Evolutionary conservation across 768 basidiomycete species (phyloP), one percentile per base, ranked within the genome.

Genomic region (Boletus edulis): DNA sequence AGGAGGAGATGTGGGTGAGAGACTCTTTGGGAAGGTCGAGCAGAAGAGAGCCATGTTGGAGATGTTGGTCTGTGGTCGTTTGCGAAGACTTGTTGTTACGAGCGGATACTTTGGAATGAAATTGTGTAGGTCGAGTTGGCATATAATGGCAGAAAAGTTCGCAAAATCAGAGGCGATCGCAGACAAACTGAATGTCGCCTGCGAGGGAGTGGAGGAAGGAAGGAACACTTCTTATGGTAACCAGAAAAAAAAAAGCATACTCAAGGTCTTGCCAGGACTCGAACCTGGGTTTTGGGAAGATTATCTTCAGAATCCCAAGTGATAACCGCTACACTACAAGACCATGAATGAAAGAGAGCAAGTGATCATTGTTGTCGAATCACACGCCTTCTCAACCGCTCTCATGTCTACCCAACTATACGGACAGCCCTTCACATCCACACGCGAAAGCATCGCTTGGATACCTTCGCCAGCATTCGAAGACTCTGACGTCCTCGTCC

Each of bases 1-100:
- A 82, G 10, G 87, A 78, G 11, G 89, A 88, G 72, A 92, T 79
- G 52, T 87, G 86, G 32, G 84, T 83, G 72, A 92, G 86, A 29
- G 84, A 86, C 63, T 92, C 90, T 45, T 75, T 65, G 42, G 90
- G 89, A 49, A 89, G 62, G 60, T 73, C 73, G 65, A 84, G 79
- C 46, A 76, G 68, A 46, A 64, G 41, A 65, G 63, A 75, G 81
- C 84, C 86, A 87, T 78, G 64, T 71, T 83, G 78, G 67, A 39
- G 54, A 50, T 55, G 59, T 58, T 68, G 56, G 58, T 68, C 55
- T 34, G 66, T 55, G 61, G 5, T 8, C 6, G 31, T 45, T 15
- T 51, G 63, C 42, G 63, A 58, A 54, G 59, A 49, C 61, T 72
- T 75, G 66, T 71, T 62, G 63, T 4, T 27, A 14, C 42, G 22